Base-by-base conservation (phyloP, 2,329 filamentous ascomycete genomes). In the Pseudogymnoascus pannorum region DNA sequence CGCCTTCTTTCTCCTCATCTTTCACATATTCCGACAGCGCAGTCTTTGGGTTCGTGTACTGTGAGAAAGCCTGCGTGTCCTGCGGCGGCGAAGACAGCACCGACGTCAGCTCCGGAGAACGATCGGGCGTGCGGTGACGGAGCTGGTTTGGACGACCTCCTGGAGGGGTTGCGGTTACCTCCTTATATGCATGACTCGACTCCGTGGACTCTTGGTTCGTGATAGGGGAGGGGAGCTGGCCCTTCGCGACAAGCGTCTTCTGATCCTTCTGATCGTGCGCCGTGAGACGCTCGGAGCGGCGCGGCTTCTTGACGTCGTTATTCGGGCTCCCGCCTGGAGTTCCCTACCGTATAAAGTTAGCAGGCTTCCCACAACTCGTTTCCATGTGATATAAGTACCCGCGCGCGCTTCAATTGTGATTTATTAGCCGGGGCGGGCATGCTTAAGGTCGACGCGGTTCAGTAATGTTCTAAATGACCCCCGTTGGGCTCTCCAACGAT, bases 361-460 rank as follows among this genome's bases (percentile, higher is more conserved):
- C 31, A 65, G 62, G 64, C 61, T 58, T 64, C 62, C 60, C 63
- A 66, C 61, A 48, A 66, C 65, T 64, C 63, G 33, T 67, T 63
- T 20, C 59, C 60, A 62, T 68, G 64, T 73, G 65, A 63, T 7
- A 44, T 35, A 78, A 83, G 72, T 80, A 94, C 91, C 75, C 87
- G 83, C 68, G 79, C 84, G 72, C 91, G 87, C 80, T 96, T 96
- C 78, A 94, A 85, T 77, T 89, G 88, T 78, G 87, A 92, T 79
- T 90, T 90, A 76, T 94, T 88, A 67, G 75, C 74, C 69, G 79
- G 77, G 75, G 85, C 80, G 75, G 84, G 68, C 70, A 71, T 71
- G 35, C 22, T 38, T 54, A 54, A 18, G 48, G 48, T 54, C 48
- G 48, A 54, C 26, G 26, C 26, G 48, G 48, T 54, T 14, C 24